Base-by-base conservation (phyloP, 352 stramenopile species). In the Phytophthora sp. region DNA sequence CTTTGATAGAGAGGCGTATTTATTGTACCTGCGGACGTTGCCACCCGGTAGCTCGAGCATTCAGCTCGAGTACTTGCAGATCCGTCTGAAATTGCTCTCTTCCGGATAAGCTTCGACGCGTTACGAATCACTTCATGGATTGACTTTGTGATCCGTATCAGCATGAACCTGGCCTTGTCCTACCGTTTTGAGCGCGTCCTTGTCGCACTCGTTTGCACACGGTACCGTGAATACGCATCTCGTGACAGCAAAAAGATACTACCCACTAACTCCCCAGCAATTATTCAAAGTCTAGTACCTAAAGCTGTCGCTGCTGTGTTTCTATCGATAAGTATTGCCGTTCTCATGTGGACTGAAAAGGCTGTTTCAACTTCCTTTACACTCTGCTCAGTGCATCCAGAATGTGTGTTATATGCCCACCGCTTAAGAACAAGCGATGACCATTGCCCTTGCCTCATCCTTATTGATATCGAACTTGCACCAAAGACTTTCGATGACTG, bases 101-200 rank as follows among this genome's bases (percentile, higher is more conserved):
- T 81, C 23, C 57, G 58, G 8, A 43, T 68, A 11, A 70, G 27
- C 10, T 62, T 78, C 20, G 65, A 78, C 21, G 75, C 64, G 2
- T 58, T 81, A 31, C 72, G 69, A 1, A 67, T 81, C 27, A 45
- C 9, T 23, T 69, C 69, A 15, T 10, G 54, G 1, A 15, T 55
- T 2, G 54, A 69, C 13, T 61, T 78, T 20, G 45, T 52, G 6
- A 24, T 76, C 3, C 69, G 59, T 1, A 60, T 78, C 9, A 52
- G 56, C 23, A 66, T 61, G 54, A 82, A 70, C 24, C 18, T 75
- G 12, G n/a, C 55, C 0, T 75, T 79, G 15, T 77, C 57, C n/a
- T 59, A 64, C 12, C 73, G 69, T 4, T 71, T 79, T 17, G 30
- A 69, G n/a, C 50, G 56, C 17, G 42, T 75, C 18, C 32, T 67